Percentiles rank a stretch among this genome's conserved stretches.
Evolutionary conservation across 352 stramenopile genomes (phyloP).

Genomic region (Blastocystis sp.): DNA sequence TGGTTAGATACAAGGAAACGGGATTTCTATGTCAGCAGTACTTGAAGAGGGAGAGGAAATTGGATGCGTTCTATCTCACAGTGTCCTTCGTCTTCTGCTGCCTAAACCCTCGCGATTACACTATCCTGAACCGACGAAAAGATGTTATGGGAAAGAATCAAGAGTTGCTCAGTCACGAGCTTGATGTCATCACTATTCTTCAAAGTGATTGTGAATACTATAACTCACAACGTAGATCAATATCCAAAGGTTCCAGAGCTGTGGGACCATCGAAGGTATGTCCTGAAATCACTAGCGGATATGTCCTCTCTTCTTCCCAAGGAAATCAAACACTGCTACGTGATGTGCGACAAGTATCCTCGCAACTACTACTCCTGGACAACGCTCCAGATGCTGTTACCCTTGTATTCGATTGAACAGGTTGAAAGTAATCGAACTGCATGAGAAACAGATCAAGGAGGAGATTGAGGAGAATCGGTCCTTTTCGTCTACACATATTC

Average conservation of each 20-base stretch:
- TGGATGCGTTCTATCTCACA: background rate
- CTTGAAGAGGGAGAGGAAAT: background rate
- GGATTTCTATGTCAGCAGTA: background rate
- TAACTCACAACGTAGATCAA: conserved; percentile 25
- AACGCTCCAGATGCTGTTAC: conserved; percentile 39
- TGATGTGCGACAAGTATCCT: conserved; percentile 60
- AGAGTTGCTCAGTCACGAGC: background rate
- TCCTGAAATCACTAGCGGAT: background rate
- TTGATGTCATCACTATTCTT: background rate
- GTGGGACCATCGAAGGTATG: conserved; percentile 53
- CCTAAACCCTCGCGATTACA: conserved; percentile 63
- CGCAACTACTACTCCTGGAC: conserved; percentile 68
- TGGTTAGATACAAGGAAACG: conserved; percentile 21
- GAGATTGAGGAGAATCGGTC: conserved; percentile 26
- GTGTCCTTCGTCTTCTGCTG: conserved; percentile 47
- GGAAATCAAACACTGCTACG: conserved; percentile 53
- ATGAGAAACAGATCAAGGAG: conserved; percentile 4
- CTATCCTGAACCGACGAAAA: conserved; percentile 31
- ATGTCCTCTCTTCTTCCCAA: background rate
- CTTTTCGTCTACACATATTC: conserved; percentile 45
- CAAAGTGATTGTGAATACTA: background rate
- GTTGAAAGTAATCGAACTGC: background rate
- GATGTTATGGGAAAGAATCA: background rate
- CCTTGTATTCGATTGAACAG: background rate
- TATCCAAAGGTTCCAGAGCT: conserved; percentile 67